Evolutionary conservation across 2,329 filamentous ascomycete species (phyloP), one percentile per base, ranked within the genome.

Genomic region (Penicillium sp.): DNA sequence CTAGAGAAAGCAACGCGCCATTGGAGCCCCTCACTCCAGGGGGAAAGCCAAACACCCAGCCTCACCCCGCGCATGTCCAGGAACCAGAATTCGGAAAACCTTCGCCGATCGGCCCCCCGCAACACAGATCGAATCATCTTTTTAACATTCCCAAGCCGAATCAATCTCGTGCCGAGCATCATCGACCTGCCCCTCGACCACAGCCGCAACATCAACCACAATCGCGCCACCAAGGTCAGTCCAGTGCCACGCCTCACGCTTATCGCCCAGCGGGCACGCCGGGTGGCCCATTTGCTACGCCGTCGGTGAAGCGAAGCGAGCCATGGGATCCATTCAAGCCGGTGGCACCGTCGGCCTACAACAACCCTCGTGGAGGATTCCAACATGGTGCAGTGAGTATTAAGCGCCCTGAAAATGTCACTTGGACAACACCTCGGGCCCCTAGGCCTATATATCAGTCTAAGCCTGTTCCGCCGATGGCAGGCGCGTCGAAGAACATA

Each of bases 61-160:
- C 67, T 17, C 67, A 66, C 36, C 64, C 71, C 30, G 64, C 72
- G 14, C 61, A 72, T 12, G 65, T 73, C 14, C 72, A 76, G 5
- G 71, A 77, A 31, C 76, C 80, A 37, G 78, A 85, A 63, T 87
- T 86, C 64, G 84, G 84, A 49, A 80, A 82, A 62, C 76, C 84
- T 2, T 85, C 82, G 58, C 81, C 83, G 16, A 70, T 86, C 54
- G 75, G 82, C 33, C 68, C 64, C 45, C 62, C 60, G 28, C 72
- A 61, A 77, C 79, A 67, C 73, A 80, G 57, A 31, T 61, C 67
- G 66, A 78, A 72, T 59, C 68, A 77, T 58, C 72, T 78, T 6
- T 83, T 83, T 72, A 82, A 82, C 53, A 76, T 81, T 41, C 79
- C 80, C 7, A 81, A 79, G 61, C 67, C 73, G 17, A 79, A 80